Evolutionary conservation across 805 yeast species (phyloP).

Genomic region (Starmerella stigmatis): DNA sequence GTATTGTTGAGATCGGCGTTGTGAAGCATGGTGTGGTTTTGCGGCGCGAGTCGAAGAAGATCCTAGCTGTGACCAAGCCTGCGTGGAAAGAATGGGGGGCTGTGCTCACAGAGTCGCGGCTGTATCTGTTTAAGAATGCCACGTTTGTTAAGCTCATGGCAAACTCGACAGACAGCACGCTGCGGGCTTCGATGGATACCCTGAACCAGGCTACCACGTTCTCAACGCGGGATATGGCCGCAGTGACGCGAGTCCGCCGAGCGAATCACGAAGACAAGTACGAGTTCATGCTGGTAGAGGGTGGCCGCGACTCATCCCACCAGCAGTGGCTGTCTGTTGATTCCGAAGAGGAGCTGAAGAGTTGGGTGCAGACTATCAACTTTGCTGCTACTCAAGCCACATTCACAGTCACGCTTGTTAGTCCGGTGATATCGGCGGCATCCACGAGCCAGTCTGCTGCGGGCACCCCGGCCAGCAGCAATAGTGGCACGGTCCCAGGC

Average conservation of each 20-base stretch:
- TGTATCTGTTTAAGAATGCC: conserved; percentile 34
- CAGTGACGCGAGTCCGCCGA: conserved; percentile 24
- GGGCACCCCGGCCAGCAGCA: neutral
- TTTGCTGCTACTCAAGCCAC: conserved; percentile 39
- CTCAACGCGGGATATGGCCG: conserved; percentile 36
- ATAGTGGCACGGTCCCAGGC: neutral
- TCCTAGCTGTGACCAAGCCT: conserved; percentile 24
- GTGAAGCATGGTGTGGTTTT: conserved; percentile 33
- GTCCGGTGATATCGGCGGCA: neutral
- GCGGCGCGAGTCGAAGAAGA: conserved; percentile 30
- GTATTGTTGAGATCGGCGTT: conserved; percentile 32
- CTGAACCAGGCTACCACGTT: conserved; percentile 31
- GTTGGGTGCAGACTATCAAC: conserved; percentile 52
- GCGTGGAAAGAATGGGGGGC: conserved; percentile 37
- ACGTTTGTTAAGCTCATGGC: conserved; percentile 26
- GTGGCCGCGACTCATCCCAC: conserved; percentile 28
- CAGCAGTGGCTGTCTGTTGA: conserved; percentile 36
- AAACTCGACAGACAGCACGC: conserved; percentile 12
- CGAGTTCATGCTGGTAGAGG: conserved; percentile 27
- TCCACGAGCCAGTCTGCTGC: too few species aligned
- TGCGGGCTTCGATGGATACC: conserved; percentile 32
- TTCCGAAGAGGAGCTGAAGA: conserved; percentile 38
- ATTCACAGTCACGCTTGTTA: conserved; percentile 6
- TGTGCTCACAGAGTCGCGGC: conserved; percentile 34
- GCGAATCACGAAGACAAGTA: conserved; percentile 10